Percentiles rank a stretch among this genome's conserved stretches.
phyloP scores from a whole-genome alignment of 75 land plant genomes.

The Cunninghamia lanceolata region DNA sequence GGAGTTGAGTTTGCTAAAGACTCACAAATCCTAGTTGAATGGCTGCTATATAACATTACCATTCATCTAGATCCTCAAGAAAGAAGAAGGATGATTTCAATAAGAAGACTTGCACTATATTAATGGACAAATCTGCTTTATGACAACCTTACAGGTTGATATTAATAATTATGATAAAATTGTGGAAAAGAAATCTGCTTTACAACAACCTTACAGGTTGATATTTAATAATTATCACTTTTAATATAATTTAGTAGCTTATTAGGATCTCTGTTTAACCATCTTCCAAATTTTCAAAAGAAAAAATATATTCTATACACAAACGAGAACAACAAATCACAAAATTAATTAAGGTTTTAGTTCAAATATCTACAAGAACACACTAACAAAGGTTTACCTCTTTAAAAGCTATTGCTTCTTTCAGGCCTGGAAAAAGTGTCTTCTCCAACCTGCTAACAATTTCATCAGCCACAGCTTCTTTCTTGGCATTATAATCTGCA shows the following conservation, averaged over 20 bases:
- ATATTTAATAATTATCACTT: no score
- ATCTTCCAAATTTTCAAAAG: background rate
- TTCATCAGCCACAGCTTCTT: slow-evolving; percentile 84
- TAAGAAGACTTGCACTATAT: no score
- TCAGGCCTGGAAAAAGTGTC: slow-evolving; percentile 87
- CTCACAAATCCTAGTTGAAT: no score
- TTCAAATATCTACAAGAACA: background rate
- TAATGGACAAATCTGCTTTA: background rate
- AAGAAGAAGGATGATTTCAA: no score
- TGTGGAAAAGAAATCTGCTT: background rate
- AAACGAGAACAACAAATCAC: background rate
- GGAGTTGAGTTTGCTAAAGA: no score
- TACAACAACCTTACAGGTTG: no score
- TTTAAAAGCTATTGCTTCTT: slow-evolving; percentile 66
- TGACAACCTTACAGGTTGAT: background rate
- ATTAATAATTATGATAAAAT: no score
- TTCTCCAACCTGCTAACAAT: slow-evolving; percentile 80
- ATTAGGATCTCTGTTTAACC: background rate
- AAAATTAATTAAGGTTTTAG: background rate
- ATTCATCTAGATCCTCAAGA: background rate
- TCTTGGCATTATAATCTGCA: slow-evolving; percentile 78
- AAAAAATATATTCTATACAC: background rate
- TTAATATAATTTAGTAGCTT: background rate
- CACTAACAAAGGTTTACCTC: slow-evolving; percentile 51
- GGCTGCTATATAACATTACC: no score